A percentile compares a stretch with the other conserved stretches of the same genome.
Conservation (phyloP, 495 filamentous ascomycete species). For the Xylaria bambusicola region DNA sequence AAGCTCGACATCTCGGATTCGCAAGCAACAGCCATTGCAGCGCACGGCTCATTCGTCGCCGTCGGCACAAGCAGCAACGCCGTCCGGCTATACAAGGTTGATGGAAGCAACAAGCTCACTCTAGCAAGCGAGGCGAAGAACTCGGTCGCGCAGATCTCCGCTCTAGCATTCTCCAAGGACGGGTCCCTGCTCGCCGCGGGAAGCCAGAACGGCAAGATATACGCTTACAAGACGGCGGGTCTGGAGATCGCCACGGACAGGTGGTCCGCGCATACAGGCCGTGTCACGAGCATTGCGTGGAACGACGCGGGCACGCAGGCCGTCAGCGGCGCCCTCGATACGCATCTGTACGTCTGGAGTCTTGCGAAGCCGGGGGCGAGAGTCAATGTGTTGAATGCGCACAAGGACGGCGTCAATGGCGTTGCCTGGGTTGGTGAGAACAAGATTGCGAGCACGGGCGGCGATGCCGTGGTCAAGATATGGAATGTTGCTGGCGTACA, state of each 20-base stretch:
- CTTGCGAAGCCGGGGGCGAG: conserved; percentile 78
- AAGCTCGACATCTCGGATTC: conserved; percentile 49
- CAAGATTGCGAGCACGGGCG: conserved; percentile 78
- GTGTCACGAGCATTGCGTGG: conserved; percentile 84
- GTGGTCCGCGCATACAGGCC: conserved; percentile 90
- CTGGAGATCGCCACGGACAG: conserved; percentile 68
- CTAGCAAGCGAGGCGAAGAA: conserved; percentile 49
- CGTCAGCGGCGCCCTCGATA: conserved; percentile 84
- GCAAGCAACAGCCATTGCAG: conserved; percentile 70
- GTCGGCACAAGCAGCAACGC: conserved; percentile 72
- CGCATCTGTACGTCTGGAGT: conserved; percentile 90
- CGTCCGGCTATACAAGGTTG: conserved; percentile 68
- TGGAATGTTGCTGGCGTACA: conserved; percentile 74
- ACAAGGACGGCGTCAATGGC: conserved; percentile 92
- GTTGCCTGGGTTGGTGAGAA: conserved; percentile 76
- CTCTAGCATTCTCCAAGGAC: conserved; percentile 75
- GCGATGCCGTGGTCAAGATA: conserved; percentile 86
- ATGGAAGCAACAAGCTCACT: conserved; percentile 44
- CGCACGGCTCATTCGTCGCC: conserved; percentile 65
- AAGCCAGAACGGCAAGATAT: conserved; percentile 80
- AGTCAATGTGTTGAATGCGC: conserved; percentile 77
- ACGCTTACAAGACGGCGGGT: conserved; percentile 65
- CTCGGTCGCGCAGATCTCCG: conserved; percentile 59
- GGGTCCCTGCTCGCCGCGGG: conserved; percentile 77
- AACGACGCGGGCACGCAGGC: conserved; percentile 72